Percentiles rank a stretch among this genome's conserved stretches.
Evolutionary conservation across 352 stramenopile genomes (phyloP).

Genomic region (Phytophthora citrophthora): DNA sequence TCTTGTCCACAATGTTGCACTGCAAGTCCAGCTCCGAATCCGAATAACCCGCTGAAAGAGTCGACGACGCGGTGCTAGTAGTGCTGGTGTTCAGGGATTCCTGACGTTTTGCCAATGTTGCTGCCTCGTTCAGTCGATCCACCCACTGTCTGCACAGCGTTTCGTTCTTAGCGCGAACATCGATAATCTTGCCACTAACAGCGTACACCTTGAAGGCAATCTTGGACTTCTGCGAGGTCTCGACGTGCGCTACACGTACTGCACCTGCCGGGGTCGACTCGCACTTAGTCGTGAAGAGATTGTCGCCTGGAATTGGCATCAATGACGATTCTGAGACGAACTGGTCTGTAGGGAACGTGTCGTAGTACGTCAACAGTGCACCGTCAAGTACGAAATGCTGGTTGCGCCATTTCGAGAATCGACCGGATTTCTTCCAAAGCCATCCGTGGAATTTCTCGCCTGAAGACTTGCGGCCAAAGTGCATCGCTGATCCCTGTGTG

Average conservation of each 20-base stretch:
- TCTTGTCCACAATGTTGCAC: constrained; percentile 82
- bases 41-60: constrained; percentile 65
- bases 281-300: constrained; percentile 74
- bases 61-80: constrained; percentile 75
- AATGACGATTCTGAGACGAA: constrained; percentile 71
- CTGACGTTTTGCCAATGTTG: constrained; percentile 73
- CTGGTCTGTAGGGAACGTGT: constrained; percentile 83
- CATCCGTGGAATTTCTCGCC: constrained; percentile 83
- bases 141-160: constrained; percentile 77
- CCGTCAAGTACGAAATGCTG: constrained; percentile 87
- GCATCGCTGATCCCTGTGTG: constrained; percentile 76
- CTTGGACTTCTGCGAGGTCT: constrained; percentile 74
- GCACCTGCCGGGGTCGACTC: constrained; percentile 72
- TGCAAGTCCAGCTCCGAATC: constrained; percentile 76
- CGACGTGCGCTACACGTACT: constrained; percentile 79
- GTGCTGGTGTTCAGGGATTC: constrained; percentile 78
- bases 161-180: constrained; percentile 83
- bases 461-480: constrained; percentile 63
- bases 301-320: constrained; percentile 64
- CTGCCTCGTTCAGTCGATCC: constrained; percentile 71
- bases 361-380: constrained; percentile 81
- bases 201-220: constrained; percentile 88
- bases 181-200: constrained; percentile 85
- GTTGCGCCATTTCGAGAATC: constrained; percentile 85
- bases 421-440: constrained; percentile 85